Evolutionary conservation across 495 filamentous ascomycete species (phyloP), one percentile per base, ranked within the genome.

Genomic region (Tirmania nivea): DNA sequence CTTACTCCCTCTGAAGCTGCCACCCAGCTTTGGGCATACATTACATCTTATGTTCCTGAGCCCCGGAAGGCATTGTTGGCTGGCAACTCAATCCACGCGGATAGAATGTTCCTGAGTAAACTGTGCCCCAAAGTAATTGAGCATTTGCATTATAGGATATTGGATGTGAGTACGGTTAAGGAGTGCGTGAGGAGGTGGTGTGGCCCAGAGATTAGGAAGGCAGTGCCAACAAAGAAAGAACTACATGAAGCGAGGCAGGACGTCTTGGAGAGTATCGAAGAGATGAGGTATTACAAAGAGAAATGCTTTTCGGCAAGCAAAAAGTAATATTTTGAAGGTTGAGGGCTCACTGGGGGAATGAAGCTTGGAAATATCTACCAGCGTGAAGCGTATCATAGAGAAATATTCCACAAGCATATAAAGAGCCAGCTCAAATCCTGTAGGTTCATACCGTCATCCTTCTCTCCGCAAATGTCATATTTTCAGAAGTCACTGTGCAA

Each of bases 241-340:
- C 68, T 84, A 16, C 90, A 97, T 70, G 73, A 89, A 66, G 90
- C 90, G 0, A 74, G 76, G 56, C 78, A 81, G 55, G 90, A 97
- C 70, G 95, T 97, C 60, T 65, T 95, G 37, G 90, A 97, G 67
- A 94, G 88, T 66, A 94, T 97, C 57, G 79, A 74, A 52, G 90
- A 97, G 68, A 86, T 89, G 59, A 74, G 70, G 55, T 94, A 83
- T 65, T 97, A 92, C 66, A 77, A 75, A 60, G 63, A 75, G 31
- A n/a, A n/a, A 67, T 62, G 7, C 71, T 86, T 48, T 88, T 88
- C 60, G 66, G 25, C 25, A 31, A 31, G 25, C 25, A 31, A 31
- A n/a, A 31, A 31, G 25, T 31, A 31, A 7, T 31, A 31, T 5
- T 5, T 31, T 31, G 25, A 31, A 31, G 3, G 7, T 31, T 31